A percentile compares a stretch with the other conserved stretches of the same genome.
phyloP scores from a whole-genome alignment of 2,329 filamentous ascomycete species.

The Calonectria leucothoes region DNA sequence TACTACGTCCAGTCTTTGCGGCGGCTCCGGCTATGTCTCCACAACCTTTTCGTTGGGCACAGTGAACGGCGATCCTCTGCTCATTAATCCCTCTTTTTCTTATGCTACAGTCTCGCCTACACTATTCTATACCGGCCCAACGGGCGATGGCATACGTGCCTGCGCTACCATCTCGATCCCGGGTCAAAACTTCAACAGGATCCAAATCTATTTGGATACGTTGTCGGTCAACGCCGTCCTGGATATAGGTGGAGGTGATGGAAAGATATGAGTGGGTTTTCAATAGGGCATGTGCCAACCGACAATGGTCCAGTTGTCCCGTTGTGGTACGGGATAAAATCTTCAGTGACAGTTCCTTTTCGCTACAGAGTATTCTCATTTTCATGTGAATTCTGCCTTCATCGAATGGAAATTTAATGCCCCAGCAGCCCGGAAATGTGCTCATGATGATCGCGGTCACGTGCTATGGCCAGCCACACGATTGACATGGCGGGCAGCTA shows the following conservation, averaged over 20 bases:
- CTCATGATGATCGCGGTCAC: not conserved
- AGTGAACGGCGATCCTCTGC: not conserved
- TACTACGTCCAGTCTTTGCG: fast-evolving
- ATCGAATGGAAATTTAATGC: too few species aligned
- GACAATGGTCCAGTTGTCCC: not conserved
- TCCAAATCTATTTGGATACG: not conserved
- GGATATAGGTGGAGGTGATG: not conserved
- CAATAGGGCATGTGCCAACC: not conserved
- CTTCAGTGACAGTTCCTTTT: too few species aligned
- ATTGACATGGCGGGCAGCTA: not conserved
- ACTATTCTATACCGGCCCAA: not conserved
- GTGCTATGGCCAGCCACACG: not conserved
- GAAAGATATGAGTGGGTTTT: not conserved
- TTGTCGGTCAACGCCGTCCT: not conserved
- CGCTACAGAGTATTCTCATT: not conserved
- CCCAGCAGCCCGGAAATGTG: not conserved
- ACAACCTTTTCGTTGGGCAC: not conserved
- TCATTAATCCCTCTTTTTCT: too few species aligned
- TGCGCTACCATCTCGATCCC: not conserved
- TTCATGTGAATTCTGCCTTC: not conserved
- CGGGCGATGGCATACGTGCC: not conserved
- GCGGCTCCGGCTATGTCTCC: not conserved
- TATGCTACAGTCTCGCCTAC: not conserved
- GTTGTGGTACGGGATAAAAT: too few species aligned
- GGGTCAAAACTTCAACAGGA: not conserved